A percentile compares a stretch with the other conserved stretches of the same genome.
phyloP scores from a whole-genome alignment of 1,284 basidiomycete species.

The Cryptococcus floricola region DNA sequence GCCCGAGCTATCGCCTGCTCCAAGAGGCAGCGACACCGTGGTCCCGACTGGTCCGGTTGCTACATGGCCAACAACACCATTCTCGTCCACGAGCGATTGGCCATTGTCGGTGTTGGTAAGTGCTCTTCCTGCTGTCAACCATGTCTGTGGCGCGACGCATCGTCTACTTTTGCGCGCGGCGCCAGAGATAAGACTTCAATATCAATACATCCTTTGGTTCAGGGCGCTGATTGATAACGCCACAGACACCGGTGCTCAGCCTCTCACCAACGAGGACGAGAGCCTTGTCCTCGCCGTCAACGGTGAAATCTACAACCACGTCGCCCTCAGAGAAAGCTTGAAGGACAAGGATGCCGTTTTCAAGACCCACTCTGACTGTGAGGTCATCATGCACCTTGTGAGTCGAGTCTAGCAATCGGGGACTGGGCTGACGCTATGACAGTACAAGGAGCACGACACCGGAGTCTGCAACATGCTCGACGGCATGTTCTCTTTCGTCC shows the following conservation, averaged over 20 bases:
- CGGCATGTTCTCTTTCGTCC: slow-evolving; percentile 98
- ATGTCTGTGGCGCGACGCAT: not conserved
- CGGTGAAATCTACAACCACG: slow-evolving; percentile 99
- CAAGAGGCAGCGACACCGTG: slow-evolving; percentile 84
- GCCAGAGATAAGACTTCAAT: not conserved
- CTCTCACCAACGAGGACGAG: slow-evolving; percentile 81
- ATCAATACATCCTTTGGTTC: not conserved
- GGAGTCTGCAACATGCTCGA: slow-evolving; percentile 76
- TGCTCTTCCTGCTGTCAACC: slow-evolving; percentile 16
- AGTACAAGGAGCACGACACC: slow-evolving; percentile 82
- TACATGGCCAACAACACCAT: slow-evolving; percentile 75
- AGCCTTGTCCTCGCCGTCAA: slow-evolving; percentile 89
- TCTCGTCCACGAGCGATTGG: slow-evolving; percentile 85
- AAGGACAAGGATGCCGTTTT: slow-evolving; percentile 64
- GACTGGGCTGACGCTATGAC: slow-evolving; percentile 3
- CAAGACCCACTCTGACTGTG: slow-evolving; percentile 98
- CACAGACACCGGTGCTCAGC: slow-evolving; percentile 93
- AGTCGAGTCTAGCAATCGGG: slow-evolving; percentile 29
- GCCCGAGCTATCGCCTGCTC: slow-evolving; percentile 75
- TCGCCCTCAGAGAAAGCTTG: slow-evolving; percentile 70
- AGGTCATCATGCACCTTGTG: slow-evolving; percentile 90
- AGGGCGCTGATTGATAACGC: not conserved
- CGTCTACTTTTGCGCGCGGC: not conserved
- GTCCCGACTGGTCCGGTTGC: slow-evolving; percentile 95
- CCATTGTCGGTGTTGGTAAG: slow-evolving; percentile 96